Evolutionary conservation across 2,329 filamentous ascomycete species (phyloP).

Genomic region (Penicillium nordicum): DNA sequence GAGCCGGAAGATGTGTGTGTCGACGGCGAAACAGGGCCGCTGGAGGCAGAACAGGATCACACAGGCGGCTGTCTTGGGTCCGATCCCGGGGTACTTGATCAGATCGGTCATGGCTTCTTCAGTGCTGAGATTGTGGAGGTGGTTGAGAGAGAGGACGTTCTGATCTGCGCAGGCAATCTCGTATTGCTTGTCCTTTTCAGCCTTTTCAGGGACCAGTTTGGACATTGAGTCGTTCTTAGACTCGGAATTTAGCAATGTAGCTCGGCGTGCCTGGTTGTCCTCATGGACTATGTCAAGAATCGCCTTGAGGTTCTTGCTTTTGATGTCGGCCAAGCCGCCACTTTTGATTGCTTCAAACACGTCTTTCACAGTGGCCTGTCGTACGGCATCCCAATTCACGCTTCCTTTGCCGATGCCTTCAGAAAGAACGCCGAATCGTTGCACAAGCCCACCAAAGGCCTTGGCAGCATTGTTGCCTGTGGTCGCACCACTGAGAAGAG

Average conservation of each 20-base stretch:
- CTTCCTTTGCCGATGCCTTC: conserved; percentile 66
- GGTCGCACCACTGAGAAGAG: conserved; percentile 60
- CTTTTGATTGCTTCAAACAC: conserved; percentile 66
- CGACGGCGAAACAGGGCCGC: conserved; percentile 61
- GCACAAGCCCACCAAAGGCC: conserved; percentile 64
- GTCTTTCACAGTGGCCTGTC: conserved; percentile 55
- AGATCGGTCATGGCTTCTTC: conserved; percentile 58
- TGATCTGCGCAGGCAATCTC: conserved; percentile 58
- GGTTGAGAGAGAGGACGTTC: conserved; percentile 62
- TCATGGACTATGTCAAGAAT: conserved; percentile 70
- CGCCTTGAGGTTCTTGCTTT: conserved; percentile 68
- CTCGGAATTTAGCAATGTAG: conserved; percentile 46
- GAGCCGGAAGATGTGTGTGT: conserved; percentile 64
- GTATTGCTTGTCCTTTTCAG: conserved; percentile 50
- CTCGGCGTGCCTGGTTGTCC: conserved; percentile 60
- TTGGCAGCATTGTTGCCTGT: conserved; percentile 59
- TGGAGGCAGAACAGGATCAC: conserved; percentile 64
- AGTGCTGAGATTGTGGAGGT: conserved; percentile 54
- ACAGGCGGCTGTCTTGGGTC: conserved; percentile 64
- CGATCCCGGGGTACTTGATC: conserved; percentile 60
- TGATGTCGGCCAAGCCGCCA: conserved; percentile 68
- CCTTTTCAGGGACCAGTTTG: conserved; percentile 33
- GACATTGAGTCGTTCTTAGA: conserved; percentile 37
- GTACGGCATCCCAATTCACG: conserved; percentile 71
- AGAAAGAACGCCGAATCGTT: conserved; percentile 61